These are phyloP conservation scores for Rostrohypoxylon terebratum DNA, from an alignment of 495 filamentous ascomycete genomes.

Conservation along the genomic window DNA sequence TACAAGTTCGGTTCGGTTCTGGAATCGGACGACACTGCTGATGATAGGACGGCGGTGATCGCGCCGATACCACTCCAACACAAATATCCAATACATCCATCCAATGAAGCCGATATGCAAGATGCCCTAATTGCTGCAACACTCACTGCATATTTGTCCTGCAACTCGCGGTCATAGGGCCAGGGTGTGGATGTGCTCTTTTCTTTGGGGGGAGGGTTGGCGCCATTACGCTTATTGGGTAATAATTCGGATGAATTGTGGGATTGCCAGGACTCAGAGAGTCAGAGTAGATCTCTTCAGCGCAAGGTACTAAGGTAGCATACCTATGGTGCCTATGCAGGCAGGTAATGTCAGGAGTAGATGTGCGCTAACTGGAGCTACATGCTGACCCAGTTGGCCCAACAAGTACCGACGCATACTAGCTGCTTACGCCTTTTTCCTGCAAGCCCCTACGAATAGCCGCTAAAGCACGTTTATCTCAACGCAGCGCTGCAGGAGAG, in stretches of 20 bases:
- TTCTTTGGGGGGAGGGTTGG: constrained; percentile 30
- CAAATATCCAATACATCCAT: constrained; percentile 47
- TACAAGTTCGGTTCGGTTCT: constrained; percentile 46
- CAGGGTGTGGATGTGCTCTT: constrained; percentile 40
- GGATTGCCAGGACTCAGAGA: no score
- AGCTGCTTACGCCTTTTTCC: constrained; percentile 35
- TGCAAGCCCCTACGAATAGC: constrained; percentile 24
- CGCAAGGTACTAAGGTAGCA: constrained; percentile 11
- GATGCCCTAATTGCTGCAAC: constrained; percentile 47
- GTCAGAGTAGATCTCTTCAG: constrained; percentile 41
- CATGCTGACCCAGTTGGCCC: not conserved
- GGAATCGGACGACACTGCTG: constrained; percentile 43
- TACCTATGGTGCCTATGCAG: no score
- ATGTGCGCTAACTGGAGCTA: not conserved
- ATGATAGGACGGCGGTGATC: constrained; percentile 45
- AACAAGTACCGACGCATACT: constrained; percentile 35
- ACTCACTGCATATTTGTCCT: constrained; percentile 42
- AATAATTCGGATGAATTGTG: constrained; percentile 48
- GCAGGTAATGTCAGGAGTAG: constrained; percentile 24
- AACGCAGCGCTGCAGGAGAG: constrained; percentile 33
- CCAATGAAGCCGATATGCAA: constrained; percentile 49
- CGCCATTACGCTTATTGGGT: constrained; percentile 40
- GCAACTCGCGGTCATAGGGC: constrained; percentile 48
- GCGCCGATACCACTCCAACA: constrained; percentile 45
- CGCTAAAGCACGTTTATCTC: constrained; percentile 47